Evolutionary conservation across 2,329 filamentous ascomycete species (phyloP), one percentile per base, ranked within the genome.

Genomic region (Aspergillus ochraceus): DNA sequence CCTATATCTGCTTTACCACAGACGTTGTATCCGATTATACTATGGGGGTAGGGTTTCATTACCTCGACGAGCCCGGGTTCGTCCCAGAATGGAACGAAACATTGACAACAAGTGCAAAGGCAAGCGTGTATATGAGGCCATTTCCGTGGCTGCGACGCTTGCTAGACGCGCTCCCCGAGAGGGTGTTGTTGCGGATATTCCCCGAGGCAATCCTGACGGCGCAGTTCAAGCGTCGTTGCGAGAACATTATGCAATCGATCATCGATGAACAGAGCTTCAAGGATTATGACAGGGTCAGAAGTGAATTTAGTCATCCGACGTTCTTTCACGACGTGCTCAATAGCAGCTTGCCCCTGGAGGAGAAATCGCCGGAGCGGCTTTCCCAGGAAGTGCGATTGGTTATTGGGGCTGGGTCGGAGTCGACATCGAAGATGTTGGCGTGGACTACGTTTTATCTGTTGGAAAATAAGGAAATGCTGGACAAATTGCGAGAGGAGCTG

Each of bases 1-100:
- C 73, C 1, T 77, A 75, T 57, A 73, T 71, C 12, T 76, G 75
- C 17, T 67, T 79, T 32, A 74, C 76, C 1, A 77, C 76, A 17
- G 79, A 81, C 36, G 73, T 80, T 53, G 78, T 81, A 60, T 78
- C 77, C 61, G 74, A 76, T 53, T 79, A 78, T 59, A 67, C 65
- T 2, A 66, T 72, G 65, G 65, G 65, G 10, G 54, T 53, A 19
- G 61, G 60, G 11, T 69, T 64, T 30, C 55, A 68, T 29, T 70
- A 68, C 54, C 62, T 72, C 14, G 68, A 71, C n/a, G 57, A 58
- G 5, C 60, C 66, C 3, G 66, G 68, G 42, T 71, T 67, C 19
- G 49, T 66, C 14, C 66, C 68, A n/a, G 55, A 63, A 26, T 71
- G 69, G 70, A 66, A 65, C 26, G 62, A 63, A 19, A 69, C 69